Conservation (phyloP, 352 stramenopile genomes). For the Globisporangium cystogenes region DNA sequence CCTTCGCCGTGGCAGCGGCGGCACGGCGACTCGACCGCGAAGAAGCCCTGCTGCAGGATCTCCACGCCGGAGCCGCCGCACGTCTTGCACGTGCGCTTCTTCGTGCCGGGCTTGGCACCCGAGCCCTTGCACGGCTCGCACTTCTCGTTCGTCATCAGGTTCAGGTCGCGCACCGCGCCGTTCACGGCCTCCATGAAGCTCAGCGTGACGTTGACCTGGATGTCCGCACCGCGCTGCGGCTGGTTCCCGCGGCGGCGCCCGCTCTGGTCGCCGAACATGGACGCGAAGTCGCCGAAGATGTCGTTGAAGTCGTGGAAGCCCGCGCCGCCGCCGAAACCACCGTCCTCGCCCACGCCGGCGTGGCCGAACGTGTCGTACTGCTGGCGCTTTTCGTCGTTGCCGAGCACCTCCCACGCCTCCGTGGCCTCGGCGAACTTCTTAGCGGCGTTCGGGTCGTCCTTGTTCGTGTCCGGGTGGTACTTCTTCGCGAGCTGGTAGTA, state of each 20-base stretch:
- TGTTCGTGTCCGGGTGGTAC: constrained; percentile 98
- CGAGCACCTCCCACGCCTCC: constrained; percentile 93
- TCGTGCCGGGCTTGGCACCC: constrained; percentile 79
- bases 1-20: constrained; percentile 77
- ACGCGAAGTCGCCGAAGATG: constrained; percentile 83
- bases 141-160: constrained; percentile 70
- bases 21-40: constrained; percentile 85
- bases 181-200: constrained; percentile 95
- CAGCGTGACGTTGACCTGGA: constrained; percentile 92
- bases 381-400: constrained; percentile 90
- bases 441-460: constrained; percentile 83
- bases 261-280: constrained; percentile 69
- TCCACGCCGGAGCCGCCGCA: constrained; percentile 85
- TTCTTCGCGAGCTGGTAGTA: constrained; percentile 97
- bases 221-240: constrained; percentile 87
- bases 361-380: constrained; percentile 95
- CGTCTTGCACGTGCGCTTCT: constrained; percentile 67
- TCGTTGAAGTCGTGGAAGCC: constrained; percentile 87
- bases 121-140: constrained; percentile 78
- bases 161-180: constrained; percentile 86
- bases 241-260: constrained; percentile 55
- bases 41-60: constrained; percentile 87
- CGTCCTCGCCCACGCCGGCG: constrained; percentile 90
- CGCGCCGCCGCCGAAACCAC: constrained; percentile 50
- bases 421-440: constrained; percentile 93